Percentiles rank a stretch among this genome's conserved stretches.
Evolutionary conservation across 306 rosid species (phyloP).

Genomic region (Quercus agrifolia): DNA sequence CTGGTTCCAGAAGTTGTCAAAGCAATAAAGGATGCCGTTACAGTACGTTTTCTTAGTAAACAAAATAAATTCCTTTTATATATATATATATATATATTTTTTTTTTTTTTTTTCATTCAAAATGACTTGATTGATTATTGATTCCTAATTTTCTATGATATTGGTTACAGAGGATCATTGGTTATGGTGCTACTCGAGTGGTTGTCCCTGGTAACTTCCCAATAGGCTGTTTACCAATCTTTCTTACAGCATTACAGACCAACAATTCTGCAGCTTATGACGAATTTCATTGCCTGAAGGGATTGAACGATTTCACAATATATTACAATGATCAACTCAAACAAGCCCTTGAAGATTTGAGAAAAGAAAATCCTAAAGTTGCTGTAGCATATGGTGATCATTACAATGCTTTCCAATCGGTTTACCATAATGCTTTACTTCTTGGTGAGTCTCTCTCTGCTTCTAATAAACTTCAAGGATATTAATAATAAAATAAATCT

Average conservation of each 20-base stretch:
- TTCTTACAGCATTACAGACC: conserved; percentile 4
- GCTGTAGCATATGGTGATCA: conserved; percentile 16
- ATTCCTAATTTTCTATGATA: background rate
- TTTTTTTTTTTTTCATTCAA: background rate
- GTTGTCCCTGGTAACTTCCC: conserved; percentile 21
- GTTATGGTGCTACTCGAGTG: conserved; percentile 10
- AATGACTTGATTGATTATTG: background rate
- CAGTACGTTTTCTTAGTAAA: background rate
- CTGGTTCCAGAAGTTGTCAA: conserved; percentile 22
- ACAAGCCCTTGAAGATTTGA: conserved; percentile 3
- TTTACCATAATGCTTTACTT: background rate
- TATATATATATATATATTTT: too few species aligned
- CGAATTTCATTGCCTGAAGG: conserved; percentile 1
- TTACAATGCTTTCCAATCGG: conserved; percentile 11
- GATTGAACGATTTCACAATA: background rate
- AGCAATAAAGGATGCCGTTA: conserved; percentile 4
- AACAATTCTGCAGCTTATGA: conserved; percentile 6
- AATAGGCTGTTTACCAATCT: conserved; percentile 14
- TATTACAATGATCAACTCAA: conserved; percentile 21
- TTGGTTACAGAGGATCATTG: conserved; percentile 1
- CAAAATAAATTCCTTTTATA: background rate
- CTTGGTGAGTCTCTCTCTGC: background rate
- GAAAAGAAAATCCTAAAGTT: background rate
- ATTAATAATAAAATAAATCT: too few species aligned
- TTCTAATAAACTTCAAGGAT: background rate